Base-by-base conservation (phyloP, 2,329 filamentous ascomycete species). In the Aspergillus aculeatus region DNA sequence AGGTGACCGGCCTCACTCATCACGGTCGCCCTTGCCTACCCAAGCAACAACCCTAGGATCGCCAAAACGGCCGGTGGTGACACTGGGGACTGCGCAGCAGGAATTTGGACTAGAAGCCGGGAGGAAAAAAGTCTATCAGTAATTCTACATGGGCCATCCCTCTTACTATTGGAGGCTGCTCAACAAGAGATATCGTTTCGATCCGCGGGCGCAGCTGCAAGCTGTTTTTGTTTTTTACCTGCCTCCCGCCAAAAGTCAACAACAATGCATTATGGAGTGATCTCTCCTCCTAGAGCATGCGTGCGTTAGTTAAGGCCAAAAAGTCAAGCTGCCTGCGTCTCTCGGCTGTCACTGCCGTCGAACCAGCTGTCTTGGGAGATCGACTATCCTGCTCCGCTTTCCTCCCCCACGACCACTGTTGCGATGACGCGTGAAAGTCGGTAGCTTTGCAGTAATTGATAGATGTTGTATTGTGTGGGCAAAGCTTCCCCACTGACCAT, bases 341-440 rank as follows among this genome's bases (percentile, higher is more conserved):
- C 38, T 44, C 56, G 50, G 62, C 44, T 61, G 62, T 57, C 59
- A 57, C 50, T 48, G 31, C 56, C 58, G 53, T 61, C 60, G 53
- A 62, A 62, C 53, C 58, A 52, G 48, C 56, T 54, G 38, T 24
- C 32, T 55, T 48, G 38, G 24, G 50, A 50, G 50, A 47, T 54
- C 48, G 38, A 23, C 50, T 54, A 48, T 54, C 23, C 14, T 53
- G 47, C 23, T 52, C n/a, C 47, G 35, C n/a, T 44, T 14, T 44
- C 38, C 26, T 16, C 38, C 38, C n/a, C 38, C 38, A 44, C 38
- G 38, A 7, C 38, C n/a, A 16, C 16, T 44, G 38, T 19, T 16
- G 38, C 16, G 38, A 44, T 44, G 38, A 44, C 38, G 38, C 38
- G 38, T n/a, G 6, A 44, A 16, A 19, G 14, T 44, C 38, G 38